Conservation (phyloP, 805 yeast genomes). For the Candida krabiensis region DNA sequence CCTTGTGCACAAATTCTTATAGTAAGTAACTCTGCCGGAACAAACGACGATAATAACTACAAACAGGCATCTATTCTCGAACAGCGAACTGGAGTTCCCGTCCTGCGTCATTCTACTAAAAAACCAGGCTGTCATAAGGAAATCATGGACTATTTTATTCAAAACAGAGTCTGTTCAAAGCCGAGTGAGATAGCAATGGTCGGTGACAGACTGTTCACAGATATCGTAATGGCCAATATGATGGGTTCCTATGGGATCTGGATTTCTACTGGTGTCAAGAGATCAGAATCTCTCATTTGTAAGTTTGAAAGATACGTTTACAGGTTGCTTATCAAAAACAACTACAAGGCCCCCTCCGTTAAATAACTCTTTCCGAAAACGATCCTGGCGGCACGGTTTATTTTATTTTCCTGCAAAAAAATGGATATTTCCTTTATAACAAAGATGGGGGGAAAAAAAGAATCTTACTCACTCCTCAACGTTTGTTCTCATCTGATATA, state of each 20-base stretch:
- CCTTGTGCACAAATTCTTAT: constrained; percentile 67
- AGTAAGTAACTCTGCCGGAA: constrained; percentile 93
- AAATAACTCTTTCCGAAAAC: neutral
- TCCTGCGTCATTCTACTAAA: constrained; percentile 69
- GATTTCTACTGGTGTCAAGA: constrained; percentile 74
- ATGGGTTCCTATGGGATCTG: constrained; percentile 89
- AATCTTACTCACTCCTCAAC: too few species aligned
- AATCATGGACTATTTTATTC: constrained; percentile 57
- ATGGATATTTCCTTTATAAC: too few species aligned
- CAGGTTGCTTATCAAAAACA: constrained; percentile 2
- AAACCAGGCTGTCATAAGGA: constrained; percentile 81
- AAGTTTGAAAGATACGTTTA: constrained; percentile 47
- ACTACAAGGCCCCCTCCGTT: neutral
- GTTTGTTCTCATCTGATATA: too few species aligned
- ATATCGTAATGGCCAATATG: constrained; percentile 88
- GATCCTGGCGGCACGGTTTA: too few species aligned
- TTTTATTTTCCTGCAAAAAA: too few species aligned
- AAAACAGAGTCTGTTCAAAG: constrained; percentile 42
- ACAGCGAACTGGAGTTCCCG: constrained; percentile 62
- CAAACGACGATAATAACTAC: constrained; percentile 64
- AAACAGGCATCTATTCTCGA: constrained; percentile 65
- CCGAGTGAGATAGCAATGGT: constrained; percentile 76
- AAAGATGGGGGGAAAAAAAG: too few species aligned
- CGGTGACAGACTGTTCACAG: constrained; percentile 92
- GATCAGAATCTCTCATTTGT: constrained; percentile 51